Percentiles rank a stretch among this genome's conserved stretches.
phyloP scores from a whole-genome alignment of 306 rosid species.

The Castanopsis chinensis region DNA sequence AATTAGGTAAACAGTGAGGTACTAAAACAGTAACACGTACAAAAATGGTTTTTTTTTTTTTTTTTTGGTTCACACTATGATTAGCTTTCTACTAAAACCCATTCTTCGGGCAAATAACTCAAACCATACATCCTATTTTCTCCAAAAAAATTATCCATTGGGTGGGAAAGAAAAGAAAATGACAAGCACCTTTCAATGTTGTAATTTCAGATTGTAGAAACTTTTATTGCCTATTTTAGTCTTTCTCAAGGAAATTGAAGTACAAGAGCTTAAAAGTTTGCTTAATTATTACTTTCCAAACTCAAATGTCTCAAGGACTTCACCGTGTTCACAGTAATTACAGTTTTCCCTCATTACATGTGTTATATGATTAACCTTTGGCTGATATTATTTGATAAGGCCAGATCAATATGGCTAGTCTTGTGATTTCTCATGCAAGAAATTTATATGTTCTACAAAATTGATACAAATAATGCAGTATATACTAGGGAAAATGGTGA shows the following conservation, averaged over 20 bases:
- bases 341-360: not conserved
- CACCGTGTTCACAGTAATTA: not conserved
- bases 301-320: not conserved
- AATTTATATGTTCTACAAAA: not conserved
- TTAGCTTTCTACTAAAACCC: too few species aligned
- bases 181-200: not conserved
- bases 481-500: not conserved
- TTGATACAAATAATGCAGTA: not conserved
- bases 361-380: not conserved
- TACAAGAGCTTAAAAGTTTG: not conserved
- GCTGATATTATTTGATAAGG: not conserved
- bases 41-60: too few species aligned
- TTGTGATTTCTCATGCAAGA: not conserved
- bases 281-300: not conserved
- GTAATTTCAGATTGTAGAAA: not conserved
- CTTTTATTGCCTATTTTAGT: not conserved
- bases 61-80: too few species aligned
- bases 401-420: not conserved
- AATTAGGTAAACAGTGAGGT: too few species aligned
- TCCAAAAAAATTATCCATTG: not conserved
- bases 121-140: not conserved
- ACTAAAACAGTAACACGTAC: too few species aligned
- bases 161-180: not conserved
- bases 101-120: not conserved
- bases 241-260: not conserved